Evolutionary conservation across 495 filamentous ascomycete species (phyloP), one percentile per base, ranked within the genome.

Genomic region (Tuber calosporum): DNA sequence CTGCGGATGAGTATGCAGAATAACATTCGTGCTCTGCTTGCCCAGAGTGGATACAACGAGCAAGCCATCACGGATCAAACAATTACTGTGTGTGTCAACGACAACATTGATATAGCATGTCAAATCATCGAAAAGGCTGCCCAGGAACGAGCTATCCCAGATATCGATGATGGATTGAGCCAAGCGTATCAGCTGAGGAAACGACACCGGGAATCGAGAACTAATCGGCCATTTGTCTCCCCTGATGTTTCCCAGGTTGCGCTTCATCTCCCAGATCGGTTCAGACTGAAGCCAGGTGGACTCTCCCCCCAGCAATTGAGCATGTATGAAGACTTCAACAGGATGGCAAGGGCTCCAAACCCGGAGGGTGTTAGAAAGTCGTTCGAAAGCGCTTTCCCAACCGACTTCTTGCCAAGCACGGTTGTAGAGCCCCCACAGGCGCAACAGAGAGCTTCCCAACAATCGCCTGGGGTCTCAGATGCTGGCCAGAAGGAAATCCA

Each of bases 51-150:
- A 74, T 84, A 93, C 36, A 91, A 93, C 2, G 96, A 99, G 81
- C 93, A 93, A 30, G 83, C 89, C 69, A 75, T 82, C 69, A 73
- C 77, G 2, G 80, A 82, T 53, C 80, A 81, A 66, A 88, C 88
- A 37, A 94, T 98, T 72, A 86, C 97, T 73, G 96, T 98, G 91
- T 97, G 96, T 82, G 94, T 98, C 74, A 98, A 98, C 81, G 95
- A 97, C 72, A 99, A 99, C 82, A 86, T 98, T 40, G 95, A 99
- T 76, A 87, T 91, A 68, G 93, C 95, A 66, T 98, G 95, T 80
- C 90, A 87, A 69, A 90, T 96, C 73, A 93, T 99, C 39, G 95
- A 98, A 82, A 91, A 93, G 79, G 93, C 93, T 43, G 96, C 95
- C 15, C 94, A 97, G 81, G 91, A 95, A 77, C 93, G 93, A 71